Percentiles rank a stretch among this genome's conserved stretches.
These are phyloP conservation scores for Talinum fruticosum DNA, from an alignment of 148 eudicot genomes.

Conservation along the genomic window DNA sequence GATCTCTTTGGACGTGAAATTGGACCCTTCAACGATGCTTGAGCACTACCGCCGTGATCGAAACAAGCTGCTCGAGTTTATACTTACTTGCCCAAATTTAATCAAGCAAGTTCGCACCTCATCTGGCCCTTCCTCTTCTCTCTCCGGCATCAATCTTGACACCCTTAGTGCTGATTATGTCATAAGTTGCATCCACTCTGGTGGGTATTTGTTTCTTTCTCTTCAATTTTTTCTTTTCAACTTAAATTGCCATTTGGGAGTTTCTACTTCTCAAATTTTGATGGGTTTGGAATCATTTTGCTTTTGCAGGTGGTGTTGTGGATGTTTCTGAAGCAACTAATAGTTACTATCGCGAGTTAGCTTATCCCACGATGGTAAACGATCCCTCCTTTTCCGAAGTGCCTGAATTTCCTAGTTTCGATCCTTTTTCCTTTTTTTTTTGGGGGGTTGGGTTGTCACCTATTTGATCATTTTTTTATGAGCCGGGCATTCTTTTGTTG, in stretches of 20 bases:
- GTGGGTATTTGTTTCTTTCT: constrained; percentile 20
- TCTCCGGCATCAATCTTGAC: constrained; percentile 49
- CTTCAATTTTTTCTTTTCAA: background rate
- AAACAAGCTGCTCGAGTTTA: constrained; percentile 60
- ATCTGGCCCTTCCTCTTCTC: constrained; percentile 33
- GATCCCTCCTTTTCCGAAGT: background rate
- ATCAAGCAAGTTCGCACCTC: constrained; percentile 47
- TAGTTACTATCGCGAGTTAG: constrained; percentile 46
- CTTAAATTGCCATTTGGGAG: background rate
- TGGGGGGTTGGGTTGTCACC: too few relatives aligned
- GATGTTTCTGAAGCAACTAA: constrained; percentile 61
- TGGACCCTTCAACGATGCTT: constrained; percentile 25
- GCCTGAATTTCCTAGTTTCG: background rate
- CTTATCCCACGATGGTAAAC: constrained; percentile 60
- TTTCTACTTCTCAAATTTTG: background rate
- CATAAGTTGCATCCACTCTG: constrained; percentile 49
- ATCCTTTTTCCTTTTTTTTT: background rate
- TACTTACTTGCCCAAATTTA: constrained; percentile 53
- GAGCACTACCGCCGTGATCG: constrained; percentile 64
- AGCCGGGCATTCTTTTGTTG: background rate
- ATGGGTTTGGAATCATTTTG: background rate
- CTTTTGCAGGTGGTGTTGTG: constrained; percentile 63
- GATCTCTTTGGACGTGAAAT: background rate
- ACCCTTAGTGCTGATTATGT: constrained; percentile 67
- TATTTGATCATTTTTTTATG: background rate